A percentile compares a stretch with the other conserved stretches of the same genome.
These are phyloP conservation scores for Saturnispora dispora DNA, from an alignment of 805 yeast species.

Conservation along the genomic window DNA sequence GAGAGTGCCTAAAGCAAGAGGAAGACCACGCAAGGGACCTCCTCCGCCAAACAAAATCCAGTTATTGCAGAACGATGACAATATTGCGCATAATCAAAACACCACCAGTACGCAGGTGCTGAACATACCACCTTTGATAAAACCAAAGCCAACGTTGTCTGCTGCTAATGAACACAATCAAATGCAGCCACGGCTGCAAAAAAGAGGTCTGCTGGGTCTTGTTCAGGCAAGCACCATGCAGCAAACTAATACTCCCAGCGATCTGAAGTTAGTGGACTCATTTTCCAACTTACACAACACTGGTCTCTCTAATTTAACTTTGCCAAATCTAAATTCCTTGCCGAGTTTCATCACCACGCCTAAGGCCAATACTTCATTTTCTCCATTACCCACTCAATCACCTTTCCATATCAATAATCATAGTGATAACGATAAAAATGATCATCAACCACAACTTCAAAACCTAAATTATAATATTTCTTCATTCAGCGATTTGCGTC, in stretches of 20 bases:
- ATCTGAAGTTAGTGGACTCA: background rate
- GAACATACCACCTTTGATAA: background rate
- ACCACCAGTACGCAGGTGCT: background rate
- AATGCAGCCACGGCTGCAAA: background rate
- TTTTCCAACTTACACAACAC: background rate
- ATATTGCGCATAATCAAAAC: background rate
- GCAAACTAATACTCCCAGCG: background rate
- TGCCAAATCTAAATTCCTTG: background rate
- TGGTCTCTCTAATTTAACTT: constrained; percentile 1
- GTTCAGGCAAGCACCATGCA: background rate
- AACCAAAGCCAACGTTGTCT: background rate
- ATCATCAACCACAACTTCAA: background rate
- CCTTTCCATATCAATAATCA: background rate
- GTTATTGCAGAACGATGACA: background rate
- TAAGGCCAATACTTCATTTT: constrained; percentile 3
- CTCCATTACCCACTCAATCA: constrained; percentile 2
- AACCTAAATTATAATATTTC: constrained; percentile 3
- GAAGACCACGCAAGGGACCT: constrained; percentile 4
- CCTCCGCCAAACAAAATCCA: background rate
- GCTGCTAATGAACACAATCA: background rate
- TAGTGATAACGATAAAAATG: background rate
- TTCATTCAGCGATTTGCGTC: constrained; percentile 12
- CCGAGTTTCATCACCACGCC: constrained; percentile 4
- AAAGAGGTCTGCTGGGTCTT: background rate
- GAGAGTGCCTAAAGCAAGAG: background rate